These are phyloP conservation scores for Solanum sejunctum DNA, from an alignment of 257 asterid species.

Conservation along the genomic window DNA sequence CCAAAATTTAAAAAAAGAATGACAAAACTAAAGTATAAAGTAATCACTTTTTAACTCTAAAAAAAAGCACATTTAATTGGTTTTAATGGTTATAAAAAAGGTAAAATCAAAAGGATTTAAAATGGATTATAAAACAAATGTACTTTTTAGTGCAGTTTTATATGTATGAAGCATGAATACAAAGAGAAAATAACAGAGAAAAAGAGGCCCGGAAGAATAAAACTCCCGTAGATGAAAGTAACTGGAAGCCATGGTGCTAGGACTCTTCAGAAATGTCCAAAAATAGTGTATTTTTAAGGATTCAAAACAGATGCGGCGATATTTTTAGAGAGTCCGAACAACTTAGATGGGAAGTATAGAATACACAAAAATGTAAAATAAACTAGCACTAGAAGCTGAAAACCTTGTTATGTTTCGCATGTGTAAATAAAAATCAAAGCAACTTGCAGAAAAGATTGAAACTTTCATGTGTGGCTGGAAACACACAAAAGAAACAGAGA, in stretches of 20 bases:
- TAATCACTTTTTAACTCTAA: neutral
- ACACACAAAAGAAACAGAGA: neutral
- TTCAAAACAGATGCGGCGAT: too few relatives aligned
- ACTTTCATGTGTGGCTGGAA: neutral
- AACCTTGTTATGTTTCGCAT: neutral
- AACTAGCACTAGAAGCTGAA: constrained; percentile 2
- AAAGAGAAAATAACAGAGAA: neutral
- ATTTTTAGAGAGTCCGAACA: too few relatives aligned
- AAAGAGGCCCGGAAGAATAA: constrained; percentile 4
- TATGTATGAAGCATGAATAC: neutral
- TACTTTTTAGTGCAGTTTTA: neutral
- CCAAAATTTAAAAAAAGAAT: neutral
- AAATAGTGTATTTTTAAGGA: too few relatives aligned
- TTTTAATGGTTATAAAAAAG: neutral
- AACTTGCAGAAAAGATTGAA: neutral
- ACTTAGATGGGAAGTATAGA: neutral
- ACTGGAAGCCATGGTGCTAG: neutral
- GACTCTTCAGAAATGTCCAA: too few relatives aligned
- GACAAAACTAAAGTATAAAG: neutral
- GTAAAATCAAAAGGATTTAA: neutral
- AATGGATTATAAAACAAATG: neutral
- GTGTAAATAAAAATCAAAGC: neutral
- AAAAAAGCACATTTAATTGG: neutral
- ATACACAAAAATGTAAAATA: neutral
- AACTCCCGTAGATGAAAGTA: constrained; percentile 35